Evolutionary conservation across 345 rosid species (phyloP).

Genomic region (Passiflora organensis): DNA sequence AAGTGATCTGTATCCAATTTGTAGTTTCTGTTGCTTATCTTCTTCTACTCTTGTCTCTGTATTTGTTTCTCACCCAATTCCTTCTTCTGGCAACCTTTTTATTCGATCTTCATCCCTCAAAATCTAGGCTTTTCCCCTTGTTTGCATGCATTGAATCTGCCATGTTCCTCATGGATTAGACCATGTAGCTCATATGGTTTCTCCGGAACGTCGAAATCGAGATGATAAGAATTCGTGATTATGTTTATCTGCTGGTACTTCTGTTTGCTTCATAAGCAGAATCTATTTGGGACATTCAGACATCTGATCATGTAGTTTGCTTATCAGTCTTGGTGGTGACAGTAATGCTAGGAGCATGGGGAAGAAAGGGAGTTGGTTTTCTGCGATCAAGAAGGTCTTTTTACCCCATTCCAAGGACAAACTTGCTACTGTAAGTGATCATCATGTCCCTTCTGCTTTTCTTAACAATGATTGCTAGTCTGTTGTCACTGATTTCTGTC

Average conservation of each 20-base stretch:
- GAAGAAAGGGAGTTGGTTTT: slow-evolving; percentile 92
- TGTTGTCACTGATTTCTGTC: no score
- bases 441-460: neutral
- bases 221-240: slow-evolving; percentile 9
- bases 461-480: slow-evolving; percentile 1
- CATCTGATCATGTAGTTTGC: slow-evolving; percentile 14
- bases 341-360: slow-evolving; percentile 81
- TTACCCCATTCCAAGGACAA: slow-evolving; percentile 67
- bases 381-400: slow-evolving; percentile 86
- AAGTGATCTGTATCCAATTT: slow-evolving; percentile 10
- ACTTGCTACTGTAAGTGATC: slow-evolving; percentile 50
- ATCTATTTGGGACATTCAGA: slow-evolving; percentile 20
- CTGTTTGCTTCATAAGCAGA: no score
- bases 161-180: neutral
- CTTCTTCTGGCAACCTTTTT: no score
- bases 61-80: no score
- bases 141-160: neutral
- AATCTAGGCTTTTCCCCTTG: neutral
- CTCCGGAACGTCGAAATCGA: no score
- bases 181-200: neutral
- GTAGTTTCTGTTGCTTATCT: slow-evolving; percentile 6
- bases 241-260: neutral
- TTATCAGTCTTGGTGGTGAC: slow-evolving; percentile 30
- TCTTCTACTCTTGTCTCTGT: neutral
- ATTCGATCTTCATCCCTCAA: no score